Base-by-base conservation (phyloP, 192 early-diverging fungal genomes). In the Hyaloraphidium curvatum region DNA sequence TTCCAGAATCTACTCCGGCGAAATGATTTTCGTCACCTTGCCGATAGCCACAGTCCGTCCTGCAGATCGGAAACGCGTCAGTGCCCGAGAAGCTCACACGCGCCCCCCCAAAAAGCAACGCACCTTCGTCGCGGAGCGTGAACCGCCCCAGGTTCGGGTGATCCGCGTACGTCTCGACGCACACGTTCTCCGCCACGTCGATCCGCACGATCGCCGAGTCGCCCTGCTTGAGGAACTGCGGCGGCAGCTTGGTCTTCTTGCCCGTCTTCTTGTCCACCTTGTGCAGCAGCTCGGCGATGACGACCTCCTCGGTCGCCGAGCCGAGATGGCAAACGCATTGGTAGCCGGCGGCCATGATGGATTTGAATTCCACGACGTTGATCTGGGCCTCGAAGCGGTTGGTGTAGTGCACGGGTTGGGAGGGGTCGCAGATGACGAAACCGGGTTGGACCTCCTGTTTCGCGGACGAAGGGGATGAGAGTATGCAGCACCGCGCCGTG, bases 301-400 rank as follows among this genome's bases (percentile, higher is more conserved):
- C 75, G 28, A 94, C 76, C 67, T 99, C 95, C 66, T 97, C 92
- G 33, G 78, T 73, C 5, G 74, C 76, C 27, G 83, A 76, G 62
- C 97, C 92, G 22, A 86, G 75, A 59, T 99, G 95, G 59, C 95
- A 72, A 13, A 99, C 86, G 9, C 87, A 85, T 43, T 71, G 83
- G 72, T 88, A 95, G 28, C 95, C 95, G 25, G 95, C 89, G 52
- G 85, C 86, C 39, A 98, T 87, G 62, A 98, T 96, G 70, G 81
- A 89, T 68, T 87, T 86, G 63, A 84, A 83, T 40, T 98, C 95
- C 50, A 93, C 69, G 56, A 98, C 89, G 28, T 77, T 77, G 23
- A 98, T 54, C 55, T 88, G 81, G 11, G 87, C 88, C 54, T 91
- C 82, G 57, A 98, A 95, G 3, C 59, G 64, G 33, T 73, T 81